Base-by-base conservation (phyloP, 371 early-diverging fungal genomes). In the Umbelopsis sp. region DNA sequence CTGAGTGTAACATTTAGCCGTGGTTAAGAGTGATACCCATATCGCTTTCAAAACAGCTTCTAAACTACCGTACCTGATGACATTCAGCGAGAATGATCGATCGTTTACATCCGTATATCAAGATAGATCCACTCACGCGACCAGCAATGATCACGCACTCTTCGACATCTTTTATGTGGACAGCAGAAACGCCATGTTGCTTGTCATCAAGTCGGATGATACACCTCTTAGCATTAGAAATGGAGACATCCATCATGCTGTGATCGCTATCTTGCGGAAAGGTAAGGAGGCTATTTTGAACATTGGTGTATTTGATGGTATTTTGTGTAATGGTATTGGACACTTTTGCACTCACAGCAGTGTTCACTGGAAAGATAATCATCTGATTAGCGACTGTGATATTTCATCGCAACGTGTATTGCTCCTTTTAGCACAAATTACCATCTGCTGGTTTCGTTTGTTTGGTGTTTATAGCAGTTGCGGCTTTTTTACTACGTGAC, bases 101-200 rank as follows among this genome's bases (percentile, higher is more conserved):
- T 20, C 76, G 70, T 14, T 72, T 80, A 32, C 91, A 83, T 24
- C 86, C 87, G 64, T 93, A 87, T 14, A 90, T 76, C 3, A 93
- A 76, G 5, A 91, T 83, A 11, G 92, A 90, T 10, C 94, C 94
- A 63, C 81, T 77, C 35, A 94, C 83, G 2, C 84, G 80, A 0
- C 88, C 88, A 63, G 86, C 80, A 8, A 92, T 75, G 9, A 95
- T 69, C 4, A 91, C 57, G 64, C 89, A 90, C 50, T 83, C 76
- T 18, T 80, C 74, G 5, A 94, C 63, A 50, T 88, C 80, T 65
- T 86, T 87, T 69, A 91, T 86, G 73, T 94, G 91, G 22, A 95
- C 72, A 2, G 94, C 92, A 10, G 83, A 80, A 3, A 82, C 68
- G 35, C 35, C 35, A 3, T 70, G 62, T 1, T 73, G 51, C 10